Percentiles rank a stretch among this genome's conserved stretches.
Conservation (phyloP, 805 yeast genomes). For the Spathaspora girioi region DNA sequence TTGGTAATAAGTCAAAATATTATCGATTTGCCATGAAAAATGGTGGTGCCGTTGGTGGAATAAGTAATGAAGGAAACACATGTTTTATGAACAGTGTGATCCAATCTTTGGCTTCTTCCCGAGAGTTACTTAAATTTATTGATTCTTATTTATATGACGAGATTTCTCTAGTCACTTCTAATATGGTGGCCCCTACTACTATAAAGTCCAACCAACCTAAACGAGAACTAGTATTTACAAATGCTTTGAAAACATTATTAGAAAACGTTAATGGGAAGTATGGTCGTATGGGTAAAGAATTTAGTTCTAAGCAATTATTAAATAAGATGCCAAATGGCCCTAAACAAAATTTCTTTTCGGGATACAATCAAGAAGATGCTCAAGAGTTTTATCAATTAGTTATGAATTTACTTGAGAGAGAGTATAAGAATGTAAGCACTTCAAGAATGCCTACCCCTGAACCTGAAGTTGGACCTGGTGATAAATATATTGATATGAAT, state of each 20-base stretch:
- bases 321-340: constrained; percentile 76
- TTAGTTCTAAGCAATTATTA: constrained; percentile 56
- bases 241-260: constrained; percentile 49
- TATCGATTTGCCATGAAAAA: constrained; percentile 43
- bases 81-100: constrained; percentile 92
- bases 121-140: constrained; percentile 54
- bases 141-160: constrained; percentile 33
- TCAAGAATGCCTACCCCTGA: constrained; percentile 21
- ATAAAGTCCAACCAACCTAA: constrained; percentile 18
- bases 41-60: constrained; percentile 82
- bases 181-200: background rate
- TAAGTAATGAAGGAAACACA: constrained; percentile 87
- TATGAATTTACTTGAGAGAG: constrained; percentile 62
- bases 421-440: constrained; percentile 32
- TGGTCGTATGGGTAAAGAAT: constrained; percentile 52
- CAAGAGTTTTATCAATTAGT: constrained; percentile 90
- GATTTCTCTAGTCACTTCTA: constrained; percentile 12
- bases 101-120: constrained; percentile 77
- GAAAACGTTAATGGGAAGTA: constrained; percentile 56
- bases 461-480: constrained; percentile 12
- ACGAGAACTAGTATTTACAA: constrained; percentile 44
- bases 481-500: constrained; percentile 20
- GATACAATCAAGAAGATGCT: constrained; percentile 94
- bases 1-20: constrained; percentile 17
- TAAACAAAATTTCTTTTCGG: constrained; percentile 68